These are phyloP conservation scores for Flaveria sonorensis DNA, from an alignment of 129 eudicot species.

Conservation along the genomic window DNA sequence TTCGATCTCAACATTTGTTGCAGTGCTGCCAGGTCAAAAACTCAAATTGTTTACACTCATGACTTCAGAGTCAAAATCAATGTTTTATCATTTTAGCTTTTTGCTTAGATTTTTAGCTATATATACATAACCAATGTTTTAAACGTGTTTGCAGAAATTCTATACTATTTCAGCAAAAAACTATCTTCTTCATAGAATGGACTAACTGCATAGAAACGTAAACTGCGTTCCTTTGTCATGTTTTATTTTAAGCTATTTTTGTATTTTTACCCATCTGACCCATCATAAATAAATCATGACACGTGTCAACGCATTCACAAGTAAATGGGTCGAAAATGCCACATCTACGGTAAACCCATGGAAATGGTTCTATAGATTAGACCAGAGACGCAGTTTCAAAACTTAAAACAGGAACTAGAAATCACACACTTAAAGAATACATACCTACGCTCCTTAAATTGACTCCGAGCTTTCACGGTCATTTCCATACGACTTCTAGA, in stretches of 20 bases:
- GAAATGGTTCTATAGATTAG: background rate
- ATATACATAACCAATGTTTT: too few species aligned
- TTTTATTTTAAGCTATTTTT: background rate
- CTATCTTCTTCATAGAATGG: background rate
- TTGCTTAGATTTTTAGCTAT: too few species aligned
- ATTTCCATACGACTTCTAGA: constrained; percentile 93
- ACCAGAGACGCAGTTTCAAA: background rate
- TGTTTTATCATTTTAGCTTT: background rate
- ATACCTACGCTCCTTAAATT: constrained; percentile 97
- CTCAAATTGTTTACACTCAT: background rate
- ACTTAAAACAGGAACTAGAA: background rate
- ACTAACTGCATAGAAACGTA: background rate
- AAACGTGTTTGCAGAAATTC: too few species aligned
- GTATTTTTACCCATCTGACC: background rate
- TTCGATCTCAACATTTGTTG: constrained; percentile 93
- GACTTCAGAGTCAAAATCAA: constrained; percentile 16
- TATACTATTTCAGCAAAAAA: background rate
- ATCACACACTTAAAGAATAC: background rate
- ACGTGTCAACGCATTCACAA: background rate
- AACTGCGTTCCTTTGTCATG: background rate
- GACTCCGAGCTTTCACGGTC: constrained; percentile 86
- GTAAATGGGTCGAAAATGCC: background rate
- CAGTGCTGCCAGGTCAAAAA: constrained; percentile 61
- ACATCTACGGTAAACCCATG: background rate
- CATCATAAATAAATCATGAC: background rate